Base-by-base conservation (phyloP, 208 protist genomes). In the Novymonas esmeraldas region DNA sequence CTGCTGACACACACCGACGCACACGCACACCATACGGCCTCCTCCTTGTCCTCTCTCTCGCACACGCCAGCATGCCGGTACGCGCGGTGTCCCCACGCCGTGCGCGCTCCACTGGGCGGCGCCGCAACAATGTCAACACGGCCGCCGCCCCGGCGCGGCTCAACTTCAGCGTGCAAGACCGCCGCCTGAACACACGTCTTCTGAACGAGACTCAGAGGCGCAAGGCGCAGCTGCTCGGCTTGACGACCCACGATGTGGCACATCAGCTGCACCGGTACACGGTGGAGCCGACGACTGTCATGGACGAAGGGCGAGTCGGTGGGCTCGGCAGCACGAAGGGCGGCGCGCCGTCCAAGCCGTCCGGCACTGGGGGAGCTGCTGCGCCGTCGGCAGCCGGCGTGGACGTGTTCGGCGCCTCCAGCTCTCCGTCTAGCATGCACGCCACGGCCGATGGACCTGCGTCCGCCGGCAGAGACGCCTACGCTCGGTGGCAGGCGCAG, bases 151-250 rank as follows among this genome's bases (percentile, higher is more conserved):
- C 29, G 28, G 52, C 73, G 6, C 51, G 54, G 3, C 52, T 83
- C 2, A 70, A 72, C 31, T 84, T 90, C 62, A 82, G 57, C 50
- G 87, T 93, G 24, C 87, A 90, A 64, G 84, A 88, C 26, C 78
- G 87, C 16, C 84, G 87, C n/a, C 60, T 80, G 44, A 81, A 87
- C 46, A 76, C 81, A 7, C 82, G 83, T 1, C 67, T 87, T 2
- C 64, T 89, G 24, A 68, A 79, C 42, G 79, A 85, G 46, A 84
- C 61, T 0, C 73, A 82, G 56, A 67, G 83, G 36, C 76, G 82
- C 28, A 84, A 83, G 29, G 80, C 81, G 5, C 79, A 81, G n/a
- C 71, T 93, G 48, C 52, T 90, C 14, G 57, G 77, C 10, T 69
- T 93, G 41, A 79, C 60, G 48, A 67, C 70, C 22, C 24, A 44